Conservation (phyloP, 805 yeast genomes). For the Maudiozyma turicensis region DNA sequence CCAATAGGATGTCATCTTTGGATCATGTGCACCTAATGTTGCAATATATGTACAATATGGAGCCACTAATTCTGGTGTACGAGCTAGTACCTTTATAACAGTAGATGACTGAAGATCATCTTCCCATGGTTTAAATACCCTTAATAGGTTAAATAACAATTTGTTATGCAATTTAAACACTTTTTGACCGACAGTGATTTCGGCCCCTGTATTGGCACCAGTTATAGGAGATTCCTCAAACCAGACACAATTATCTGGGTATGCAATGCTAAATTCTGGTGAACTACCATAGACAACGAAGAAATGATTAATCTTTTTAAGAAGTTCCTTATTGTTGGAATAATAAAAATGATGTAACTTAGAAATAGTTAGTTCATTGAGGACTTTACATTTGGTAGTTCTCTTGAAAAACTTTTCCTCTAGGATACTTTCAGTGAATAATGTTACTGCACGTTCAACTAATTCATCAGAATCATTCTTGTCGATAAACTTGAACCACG, state of each 20-base stretch:
- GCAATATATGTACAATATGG: conserved; percentile 54
- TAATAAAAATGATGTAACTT: conserved; percentile 47
- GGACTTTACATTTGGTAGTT: conserved; percentile 59
- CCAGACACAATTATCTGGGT: conserved; percentile 45
- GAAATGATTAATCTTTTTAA: conserved; percentile 35
- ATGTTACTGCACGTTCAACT: conserved; percentile 33
- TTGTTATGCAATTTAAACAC: conserved; percentile 58
- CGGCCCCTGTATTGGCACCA: conserved; percentile 31
- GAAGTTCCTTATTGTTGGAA: conserved; percentile 30
- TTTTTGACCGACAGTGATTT: conserved; percentile 39
- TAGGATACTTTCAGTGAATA: conserved; percentile 43
- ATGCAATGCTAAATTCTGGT: conserved; percentile 36
- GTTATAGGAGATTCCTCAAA: conserved; percentile 25
- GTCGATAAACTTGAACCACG: conserved; percentile 55
- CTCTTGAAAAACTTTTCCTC: conserved; percentile 53
- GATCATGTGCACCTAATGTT: conserved; percentile 66
- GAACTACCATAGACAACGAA: conserved; percentile 43
- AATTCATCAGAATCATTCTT: conserved; percentile 43
- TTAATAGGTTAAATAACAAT: conserved; percentile 50
- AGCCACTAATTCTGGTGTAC: conserved; percentile 61
- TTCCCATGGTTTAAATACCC: conserved; percentile 73
- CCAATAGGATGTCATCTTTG: conserved; percentile 75
- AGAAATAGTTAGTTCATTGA: conserved; percentile 66
- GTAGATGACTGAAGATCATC: conserved; percentile 53
- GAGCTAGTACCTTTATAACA: conserved; percentile 38